Percentiles rank a stretch among this genome's conserved stretches.
Conservation (phyloP, 805 yeast species). For the Diddensiella transvaalensis region DNA sequence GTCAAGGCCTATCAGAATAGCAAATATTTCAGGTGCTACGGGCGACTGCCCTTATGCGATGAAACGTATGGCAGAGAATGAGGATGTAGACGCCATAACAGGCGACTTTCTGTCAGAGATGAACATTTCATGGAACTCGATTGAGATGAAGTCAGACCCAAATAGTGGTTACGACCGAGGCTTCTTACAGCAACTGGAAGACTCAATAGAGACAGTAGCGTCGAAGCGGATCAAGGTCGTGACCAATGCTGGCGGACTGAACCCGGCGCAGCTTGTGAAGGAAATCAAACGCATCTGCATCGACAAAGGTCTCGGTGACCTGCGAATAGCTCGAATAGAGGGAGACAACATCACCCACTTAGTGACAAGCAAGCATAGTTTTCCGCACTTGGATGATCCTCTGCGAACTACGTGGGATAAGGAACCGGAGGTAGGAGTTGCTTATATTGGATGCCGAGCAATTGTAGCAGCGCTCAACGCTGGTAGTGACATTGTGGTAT, state of each 20-base stretch:
- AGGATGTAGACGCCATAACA: slow-evolving; percentile 20
- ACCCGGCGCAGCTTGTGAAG: not conserved
- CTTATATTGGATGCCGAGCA: not conserved
- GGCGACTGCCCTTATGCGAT: not conserved
- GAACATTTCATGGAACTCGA: slow-evolving; percentile 11
- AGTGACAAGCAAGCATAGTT: not conserved
- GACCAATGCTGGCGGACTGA: not conserved
- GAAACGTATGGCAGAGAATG: slow-evolving; percentile 16
- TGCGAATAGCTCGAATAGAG: not conserved
- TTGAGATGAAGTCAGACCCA: not conserved
- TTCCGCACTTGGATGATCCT: not conserved
- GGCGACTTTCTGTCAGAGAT: slow-evolving; percentile 21
- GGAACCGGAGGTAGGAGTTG: not conserved
- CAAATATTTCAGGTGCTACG: not conserved
- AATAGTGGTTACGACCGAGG: not conserved
- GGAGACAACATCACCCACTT: not conserved
- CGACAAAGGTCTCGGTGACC: not conserved
- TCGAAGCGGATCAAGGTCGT: not conserved
- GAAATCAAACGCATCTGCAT: not conserved
- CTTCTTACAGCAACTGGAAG: not conserved
- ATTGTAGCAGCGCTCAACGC: not conserved
- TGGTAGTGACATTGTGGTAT: not conserved
- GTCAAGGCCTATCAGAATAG: not conserved
- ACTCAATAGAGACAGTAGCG: not conserved
- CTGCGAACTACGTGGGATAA: not conserved